Conservation (phyloP, 2,329 filamentous ascomycete species). For the Fusarium devonianum region DNA sequence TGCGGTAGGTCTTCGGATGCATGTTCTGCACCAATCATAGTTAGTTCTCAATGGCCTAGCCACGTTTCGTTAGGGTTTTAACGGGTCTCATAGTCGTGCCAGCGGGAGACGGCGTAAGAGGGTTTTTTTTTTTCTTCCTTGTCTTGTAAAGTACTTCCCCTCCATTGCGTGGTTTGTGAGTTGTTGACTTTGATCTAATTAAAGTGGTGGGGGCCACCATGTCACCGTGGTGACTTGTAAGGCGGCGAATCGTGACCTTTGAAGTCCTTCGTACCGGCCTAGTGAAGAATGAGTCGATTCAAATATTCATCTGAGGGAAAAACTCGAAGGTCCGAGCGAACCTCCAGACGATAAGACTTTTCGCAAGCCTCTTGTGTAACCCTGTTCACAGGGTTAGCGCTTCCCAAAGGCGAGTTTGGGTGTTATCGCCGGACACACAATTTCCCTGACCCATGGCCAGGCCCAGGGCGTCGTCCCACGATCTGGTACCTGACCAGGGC, state of each 20-base stretch:
- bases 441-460: constrained; percentile 32
- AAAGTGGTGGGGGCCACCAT: constrained; percentile 25
- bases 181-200: constrained; percentile 9
- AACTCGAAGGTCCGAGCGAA: constrained; percentile 6
- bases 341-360: constrained; percentile 6
- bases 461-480: constrained; percentile 25
- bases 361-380: constrained; percentile 8
- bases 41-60: constrained; percentile 24
- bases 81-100: constrained; percentile 14
- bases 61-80: constrained; percentile 28
- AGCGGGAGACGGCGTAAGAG: constrained; percentile 20
- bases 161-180: constrained; percentile 37
- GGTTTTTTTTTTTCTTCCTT: constrained; percentile 24
- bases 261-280: background rate
- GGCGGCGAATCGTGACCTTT: background rate
- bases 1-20: constrained; percentile 8
- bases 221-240: constrained; percentile 8
- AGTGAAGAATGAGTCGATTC: background rate
- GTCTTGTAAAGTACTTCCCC: constrained; percentile 22
- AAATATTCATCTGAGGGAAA: too few relatives aligned
- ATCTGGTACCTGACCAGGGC: constrained; percentile 23
- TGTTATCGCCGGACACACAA: constrained; percentile 30
- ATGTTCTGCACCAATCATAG: constrained; percentile 31
- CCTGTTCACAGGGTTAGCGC: constrained; percentile 3
- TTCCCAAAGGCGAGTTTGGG: constrained; percentile 15